Base-by-base conservation (phyloP, 2,329 filamentous ascomycete species). In the Colletotrichum gloeosporioides region DNA sequence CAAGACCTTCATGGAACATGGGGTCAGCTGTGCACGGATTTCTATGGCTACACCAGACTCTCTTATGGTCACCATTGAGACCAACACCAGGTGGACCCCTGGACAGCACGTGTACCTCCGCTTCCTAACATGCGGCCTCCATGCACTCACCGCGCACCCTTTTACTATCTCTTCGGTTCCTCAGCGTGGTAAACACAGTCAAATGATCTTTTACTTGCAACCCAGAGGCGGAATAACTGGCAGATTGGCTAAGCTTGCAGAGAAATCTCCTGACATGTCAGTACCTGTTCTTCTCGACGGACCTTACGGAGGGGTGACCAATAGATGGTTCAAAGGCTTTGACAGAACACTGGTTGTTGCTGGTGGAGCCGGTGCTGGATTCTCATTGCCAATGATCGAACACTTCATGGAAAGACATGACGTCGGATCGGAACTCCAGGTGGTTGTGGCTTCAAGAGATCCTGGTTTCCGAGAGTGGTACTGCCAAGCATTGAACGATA, bases 71-170 rank as follows among this genome's bases (percentile, higher is more conserved):
- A 83, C 80, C 1, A 84, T 91, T 31, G 84, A 86, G 3, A 87
- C 86, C 3, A 82, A 83, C 8, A 84, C 87, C 22, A 79, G 80
- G 4, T 92, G 90, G 90, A 79, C 77, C 0, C 87, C 89, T 0
- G 89, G 89, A 1, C 90, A 92, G 77, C 90, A 92, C 77, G 84
- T 89, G 66, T 91, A 90, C 78, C 80, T 92, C 8, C 88, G 90
- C 12, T 91, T 92, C 79, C 80, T 88, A 3, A 84, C 84, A 18
- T 77, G 87, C 29, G 87, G 88, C 18, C 62, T 85, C 4, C 85
- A 89, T 71, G 79, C 85, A 4, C 79, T 89, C 4, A 88, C 88
- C 0, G 82, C 87, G 0, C 90, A 92, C 72, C 90, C 90, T 0
- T 91, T 92, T 79, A 91, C 90, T 2, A 88, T 90, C 68, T 89